Evolutionary conservation across 1,284 basidiomycete genomes (phyloP), one percentile per base, ranked within the genome.

Genomic region (Puccinia brachypodii): DNA sequence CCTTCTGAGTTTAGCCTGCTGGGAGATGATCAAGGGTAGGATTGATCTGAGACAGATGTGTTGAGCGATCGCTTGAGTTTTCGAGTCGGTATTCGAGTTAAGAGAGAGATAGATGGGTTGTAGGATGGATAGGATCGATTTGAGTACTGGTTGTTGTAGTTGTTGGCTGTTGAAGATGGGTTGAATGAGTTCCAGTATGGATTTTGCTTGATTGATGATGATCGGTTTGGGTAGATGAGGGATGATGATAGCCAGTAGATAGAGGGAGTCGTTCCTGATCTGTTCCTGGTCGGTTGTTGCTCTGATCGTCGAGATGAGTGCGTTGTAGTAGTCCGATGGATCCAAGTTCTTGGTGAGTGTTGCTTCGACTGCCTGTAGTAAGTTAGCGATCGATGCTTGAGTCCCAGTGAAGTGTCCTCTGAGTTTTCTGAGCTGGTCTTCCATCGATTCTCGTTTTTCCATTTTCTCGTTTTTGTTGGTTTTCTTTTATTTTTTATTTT

Each of bases 1-100:
- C 87, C 92, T 95, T 81, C 97, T 91, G 69, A 99, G 94, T 88
- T 99, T 98, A 50, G 97, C 96, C 66, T 96, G 89, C 1, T 92
- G 90, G 88, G 99, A 96, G 73, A 95, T 89, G 73, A 98, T 42
- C 84, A 68, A 3, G 82, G 66, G 1, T 91, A 91, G 86, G 93
- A 95, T 74, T 4, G 36, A 74, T 6, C 25, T 11, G 44, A 13
- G 96, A 88, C 0, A 92, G 92, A n/a, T 36, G n/a, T 31, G 92
- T 89, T 11, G 93, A 91, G 81, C 93, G 88, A n/a, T 90, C 88
- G 73, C 93, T 86, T 69, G 93, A 88, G 69, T 87, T 86, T 92
- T 90, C 73, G 91, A 88, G 84, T 91, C 91, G 83, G 94, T n/a
- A n/a, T 88, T 84, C 94, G 58, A 25, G 19, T 28, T 84, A 13